Percentiles rank a stretch among this genome's conserved stretches.
Conservation (phyloP, 108 stramenopile species). For the Nitzschia sp. region DNA sequence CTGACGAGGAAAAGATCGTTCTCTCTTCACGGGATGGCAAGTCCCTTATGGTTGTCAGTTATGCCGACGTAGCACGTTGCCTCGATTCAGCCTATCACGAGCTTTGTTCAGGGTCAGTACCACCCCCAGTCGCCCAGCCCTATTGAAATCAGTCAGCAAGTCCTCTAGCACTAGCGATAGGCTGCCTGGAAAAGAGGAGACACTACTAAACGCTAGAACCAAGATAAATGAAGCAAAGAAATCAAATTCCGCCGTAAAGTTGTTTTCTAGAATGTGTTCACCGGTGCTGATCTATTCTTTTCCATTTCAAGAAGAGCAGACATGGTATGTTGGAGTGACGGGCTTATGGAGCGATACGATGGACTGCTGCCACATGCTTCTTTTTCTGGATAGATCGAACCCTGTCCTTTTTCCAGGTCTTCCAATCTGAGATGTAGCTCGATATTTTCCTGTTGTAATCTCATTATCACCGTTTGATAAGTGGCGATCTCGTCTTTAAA, state of each 20-base stretch:
- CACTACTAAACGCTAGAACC: too few relatives aligned
- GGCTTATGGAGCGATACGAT: background rate
- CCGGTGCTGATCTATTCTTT: background rate
- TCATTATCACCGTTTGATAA: background rate
- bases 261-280: background rate
- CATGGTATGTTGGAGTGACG: background rate
- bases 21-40: constrained; percentile 86
- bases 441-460: background rate
- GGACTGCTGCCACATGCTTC: background rate
- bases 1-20: constrained; percentile 89
- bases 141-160: too few relatives aligned
- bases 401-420: background rate
- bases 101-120: constrained; percentile 49
- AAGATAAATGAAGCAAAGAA: too few relatives aligned
- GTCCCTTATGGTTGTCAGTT: constrained; percentile 85
- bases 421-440: background rate
- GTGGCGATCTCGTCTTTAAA: background rate
- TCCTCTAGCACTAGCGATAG: too few relatives aligned
- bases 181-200: too few relatives aligned
- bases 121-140: constrained; percentile 12
- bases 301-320: background rate
- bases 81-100: constrained; percentile 81
- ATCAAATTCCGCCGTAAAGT: too few relatives aligned
- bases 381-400: background rate
- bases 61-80: constrained; percentile 86